Evolutionary conservation across 257 asterid genomes (phyloP).

Genomic region (Leonotis leonurus): DNA sequence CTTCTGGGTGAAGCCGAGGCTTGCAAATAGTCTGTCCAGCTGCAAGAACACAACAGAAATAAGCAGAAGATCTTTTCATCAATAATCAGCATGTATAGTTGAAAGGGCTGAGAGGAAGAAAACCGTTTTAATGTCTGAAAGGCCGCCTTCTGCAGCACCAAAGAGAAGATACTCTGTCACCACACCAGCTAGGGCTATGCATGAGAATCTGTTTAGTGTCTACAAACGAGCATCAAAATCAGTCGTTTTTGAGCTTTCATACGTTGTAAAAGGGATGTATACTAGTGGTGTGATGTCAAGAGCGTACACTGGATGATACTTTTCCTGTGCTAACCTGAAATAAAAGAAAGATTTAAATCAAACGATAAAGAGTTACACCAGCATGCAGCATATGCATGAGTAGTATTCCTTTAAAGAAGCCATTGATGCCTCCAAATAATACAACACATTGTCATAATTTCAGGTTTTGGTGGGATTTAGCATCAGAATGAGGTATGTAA

Average conservation of each 20-base stretch:
- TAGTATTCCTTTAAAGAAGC: too few relatives aligned
- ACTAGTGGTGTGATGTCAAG: not conserved
- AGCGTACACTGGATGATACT: conserved; percentile 70
- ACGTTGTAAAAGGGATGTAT: not conserved
- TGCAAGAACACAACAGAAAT: conserved; percentile 21
- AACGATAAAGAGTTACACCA: too few relatives aligned
- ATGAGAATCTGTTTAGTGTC: conserved; percentile 85
- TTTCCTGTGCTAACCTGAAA: conserved; percentile 79
- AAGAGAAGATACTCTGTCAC: conserved; percentile 85
- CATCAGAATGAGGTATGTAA: too few relatives aligned
- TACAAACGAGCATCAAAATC: conserved; percentile 24
- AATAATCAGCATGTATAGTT: not conserved
- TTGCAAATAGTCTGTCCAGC: conserved; percentile 63
- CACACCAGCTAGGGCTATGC: conserved; percentile 93
- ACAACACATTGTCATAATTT: not conserved
- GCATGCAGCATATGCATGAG: too few relatives aligned
- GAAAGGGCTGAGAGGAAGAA: not conserved
- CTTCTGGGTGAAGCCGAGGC: conserved; percentile 94
- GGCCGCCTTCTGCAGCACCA: conserved; percentile 92
- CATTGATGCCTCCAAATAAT: not conserved
- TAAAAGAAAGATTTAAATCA: not conserved
- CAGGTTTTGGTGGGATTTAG: not conserved
- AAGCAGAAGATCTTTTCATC: not conserved
- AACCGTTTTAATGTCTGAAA: conserved; percentile 73
- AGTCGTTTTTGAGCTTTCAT: not conserved